Base-by-base conservation (phyloP, 2,329 filamentous ascomycete genomes). In the Ceratocystis ficicola region DNA sequence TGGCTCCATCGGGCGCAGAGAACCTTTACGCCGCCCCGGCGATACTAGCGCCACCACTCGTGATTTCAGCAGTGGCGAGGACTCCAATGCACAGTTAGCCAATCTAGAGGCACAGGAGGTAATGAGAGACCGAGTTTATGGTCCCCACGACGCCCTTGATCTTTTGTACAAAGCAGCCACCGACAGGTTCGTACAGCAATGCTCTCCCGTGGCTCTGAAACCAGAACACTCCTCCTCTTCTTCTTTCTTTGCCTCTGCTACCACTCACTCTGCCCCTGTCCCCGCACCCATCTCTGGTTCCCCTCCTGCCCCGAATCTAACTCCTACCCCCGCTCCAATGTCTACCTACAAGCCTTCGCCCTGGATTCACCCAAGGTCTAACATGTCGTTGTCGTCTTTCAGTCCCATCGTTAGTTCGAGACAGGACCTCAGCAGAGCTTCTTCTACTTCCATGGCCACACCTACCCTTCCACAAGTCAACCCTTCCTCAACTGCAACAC, bases 91-190 rank as follows among this genome's bases (percentile, higher is more conserved):
- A 67, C 83, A 83, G 62, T 73, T 86, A 25, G 83, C 86, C 73
- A 87, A 87, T 71, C 75, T 84, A 5, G 84, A 87, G 74, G 84
- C 84, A 25, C 82, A 83, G 72, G 79, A 79, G 7, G 83, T 86
- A 67, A 86, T 87, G 84, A 77, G 84, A 41, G 79, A 77, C 65
- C 88, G 90, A 70, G 86, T 97, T 57, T 95, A 92, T 74, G 92
- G 91, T 44, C 91, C 90, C 2, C 92, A 96, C 72, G 93, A 97
- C 77, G 93, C 93, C 28, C 80, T 97, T 61, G 91, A 96, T 74
- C 80, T 96, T 66, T 81, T 97, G 17, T 95, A 95, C 73, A 92
- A 95, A 76, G 93, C 92, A 22, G 91, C 84, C 36, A 86, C 84
- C 50, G 82, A 86, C 73, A 83, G 79, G 79, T 80, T 73, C 72